A percentile compares a stretch with the other conserved stretches of the same genome.
Conservation (phyloP, 345 rosid species). For the Mallotus nudiflorus region DNA sequence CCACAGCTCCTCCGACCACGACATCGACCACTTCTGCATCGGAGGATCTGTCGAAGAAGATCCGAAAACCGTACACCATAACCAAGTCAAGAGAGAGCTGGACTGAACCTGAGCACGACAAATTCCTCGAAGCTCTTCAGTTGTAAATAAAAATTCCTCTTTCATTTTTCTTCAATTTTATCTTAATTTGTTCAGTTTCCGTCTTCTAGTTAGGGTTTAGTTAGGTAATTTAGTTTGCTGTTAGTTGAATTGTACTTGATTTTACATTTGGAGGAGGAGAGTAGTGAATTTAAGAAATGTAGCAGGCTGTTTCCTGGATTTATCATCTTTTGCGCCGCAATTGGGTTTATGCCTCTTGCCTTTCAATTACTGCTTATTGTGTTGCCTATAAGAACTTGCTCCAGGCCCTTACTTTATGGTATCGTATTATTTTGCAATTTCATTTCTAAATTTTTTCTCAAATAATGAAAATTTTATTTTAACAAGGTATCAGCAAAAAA, state of each 20-base stretch:
- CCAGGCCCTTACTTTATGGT: too few species aligned
- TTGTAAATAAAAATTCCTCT: constrained; percentile 46
- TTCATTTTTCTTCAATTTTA: neutral
- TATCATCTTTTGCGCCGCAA: too few species aligned
- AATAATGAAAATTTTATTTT: too few species aligned
- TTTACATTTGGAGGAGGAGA: neutral
- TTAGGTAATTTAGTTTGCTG: neutral
- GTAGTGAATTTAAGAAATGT: neutral
- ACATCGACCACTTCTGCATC: constrained; percentile 33
- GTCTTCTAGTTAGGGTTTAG: constrained; percentile 13
- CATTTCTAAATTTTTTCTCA: too few species aligned
- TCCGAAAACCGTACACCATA: constrained; percentile 88
- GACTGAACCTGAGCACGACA: constrained; percentile 95
- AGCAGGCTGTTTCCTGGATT: too few species aligned
- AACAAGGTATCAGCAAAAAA: too few species aligned
- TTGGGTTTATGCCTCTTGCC: too few species aligned
- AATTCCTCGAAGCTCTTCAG: constrained; percentile 91
- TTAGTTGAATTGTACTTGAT: neutral
- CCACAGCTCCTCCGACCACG: constrained; percentile 17
- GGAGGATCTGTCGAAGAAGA: constrained; percentile 70
- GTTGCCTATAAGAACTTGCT: too few species aligned
- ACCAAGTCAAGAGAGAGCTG: constrained; percentile 97
- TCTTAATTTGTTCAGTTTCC: neutral
- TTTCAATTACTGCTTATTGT: too few species aligned
- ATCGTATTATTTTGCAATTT: too few species aligned